A percentile compares a stretch with the other conserved stretches of the same genome.
These are phyloP conservation scores for Monoraphidium neglectum DNA, from an alignment of 139 green algal genomes.

Conservation along the genomic window DNA sequence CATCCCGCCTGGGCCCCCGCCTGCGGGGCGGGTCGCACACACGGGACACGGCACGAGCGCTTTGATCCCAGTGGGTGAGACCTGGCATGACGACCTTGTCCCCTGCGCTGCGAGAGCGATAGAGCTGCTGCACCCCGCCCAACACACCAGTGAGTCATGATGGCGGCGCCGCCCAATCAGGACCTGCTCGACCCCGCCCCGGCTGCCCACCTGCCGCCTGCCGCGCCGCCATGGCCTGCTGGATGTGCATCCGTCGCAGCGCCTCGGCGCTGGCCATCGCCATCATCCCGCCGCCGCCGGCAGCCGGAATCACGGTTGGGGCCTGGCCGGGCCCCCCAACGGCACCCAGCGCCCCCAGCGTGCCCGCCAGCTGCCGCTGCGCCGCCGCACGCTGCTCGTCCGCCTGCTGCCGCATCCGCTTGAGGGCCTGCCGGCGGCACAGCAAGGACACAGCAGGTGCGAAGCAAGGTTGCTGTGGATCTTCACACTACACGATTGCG, in stretches of 20 bases:
- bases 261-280: slow-evolving; percentile 8
- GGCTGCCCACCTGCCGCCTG: background rate
- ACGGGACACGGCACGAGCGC: background rate
- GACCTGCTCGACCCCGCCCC: background rate
- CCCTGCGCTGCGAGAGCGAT: background rate
- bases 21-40: no score
- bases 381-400: slow-evolving; percentile 23
- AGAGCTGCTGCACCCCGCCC: background rate
- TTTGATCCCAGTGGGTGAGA: background rate
- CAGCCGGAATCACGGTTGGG: background rate
- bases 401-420: slow-evolving; percentile 1
- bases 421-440: no score
- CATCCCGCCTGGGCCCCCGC: background rate
- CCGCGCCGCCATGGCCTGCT: slow-evolving; percentile 8
- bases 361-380: slow-evolving; percentile 1
- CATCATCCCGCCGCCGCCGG: background rate
- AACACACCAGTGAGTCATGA: background rate
- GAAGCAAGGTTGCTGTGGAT: no score
- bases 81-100: background rate
- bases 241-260: slow-evolving; percentile 14
- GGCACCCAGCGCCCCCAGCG: background rate
- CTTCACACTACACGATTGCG: no score
- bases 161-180: background rate
- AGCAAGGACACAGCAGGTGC: no score
- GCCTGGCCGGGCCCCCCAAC: background rate